Evolutionary conservation across 2,329 filamentous ascomycete genomes (phyloP).

Genomic region (Hirsutella minnesotensis): DNA sequence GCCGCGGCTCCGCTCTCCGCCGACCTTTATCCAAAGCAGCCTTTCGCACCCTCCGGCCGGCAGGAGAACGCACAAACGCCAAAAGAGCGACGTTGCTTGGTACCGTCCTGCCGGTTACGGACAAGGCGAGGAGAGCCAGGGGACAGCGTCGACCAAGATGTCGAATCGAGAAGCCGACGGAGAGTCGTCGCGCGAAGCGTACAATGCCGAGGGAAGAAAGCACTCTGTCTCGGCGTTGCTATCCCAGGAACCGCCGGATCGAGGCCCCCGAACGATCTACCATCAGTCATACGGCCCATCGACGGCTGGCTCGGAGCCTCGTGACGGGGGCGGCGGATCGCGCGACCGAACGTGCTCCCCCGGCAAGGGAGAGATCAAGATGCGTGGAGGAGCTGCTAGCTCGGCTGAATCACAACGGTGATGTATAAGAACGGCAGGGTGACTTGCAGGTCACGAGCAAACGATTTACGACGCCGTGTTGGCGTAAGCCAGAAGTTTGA

Average conservation of each 20-base stretch:
- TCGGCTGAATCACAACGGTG: constrained; percentile 2
- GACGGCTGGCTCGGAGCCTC: constrained; percentile 1
- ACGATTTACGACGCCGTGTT: too few relatives aligned
- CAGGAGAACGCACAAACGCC: constrained; percentile 19
- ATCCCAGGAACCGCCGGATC: constrained; percentile 9
- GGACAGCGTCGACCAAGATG: constrained; percentile 8
- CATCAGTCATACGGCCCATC: constrained; percentile 1
- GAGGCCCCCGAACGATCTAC: constrained; percentile 3
- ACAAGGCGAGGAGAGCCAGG: neutral
- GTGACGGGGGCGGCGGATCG: constrained; percentile 3
- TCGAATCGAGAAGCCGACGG: constrained; percentile 7
- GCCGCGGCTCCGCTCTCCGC: constrained; percentile 21
- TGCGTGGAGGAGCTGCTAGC: constrained; percentile 1
- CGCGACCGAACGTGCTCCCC: constrained; percentile 6
- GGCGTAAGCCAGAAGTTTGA: too few relatives aligned
- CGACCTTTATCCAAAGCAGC: constrained; percentile 15
- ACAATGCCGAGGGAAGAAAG: constrained; percentile 16
- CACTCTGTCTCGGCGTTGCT: constrained; percentile 23
- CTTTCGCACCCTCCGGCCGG: constrained; percentile 13
- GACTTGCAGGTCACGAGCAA: too few relatives aligned
- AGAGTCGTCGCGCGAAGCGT: constrained; percentile 13
- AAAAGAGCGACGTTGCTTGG: constrained; percentile 25
- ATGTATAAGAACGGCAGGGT: too few relatives aligned
- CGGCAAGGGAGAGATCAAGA: neutral
- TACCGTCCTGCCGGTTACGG: constrained; percentile 15